Evolutionary conservation across 352 stramenopile genomes (phyloP).

Genomic region (Pythium vanterpoolii): DNA sequence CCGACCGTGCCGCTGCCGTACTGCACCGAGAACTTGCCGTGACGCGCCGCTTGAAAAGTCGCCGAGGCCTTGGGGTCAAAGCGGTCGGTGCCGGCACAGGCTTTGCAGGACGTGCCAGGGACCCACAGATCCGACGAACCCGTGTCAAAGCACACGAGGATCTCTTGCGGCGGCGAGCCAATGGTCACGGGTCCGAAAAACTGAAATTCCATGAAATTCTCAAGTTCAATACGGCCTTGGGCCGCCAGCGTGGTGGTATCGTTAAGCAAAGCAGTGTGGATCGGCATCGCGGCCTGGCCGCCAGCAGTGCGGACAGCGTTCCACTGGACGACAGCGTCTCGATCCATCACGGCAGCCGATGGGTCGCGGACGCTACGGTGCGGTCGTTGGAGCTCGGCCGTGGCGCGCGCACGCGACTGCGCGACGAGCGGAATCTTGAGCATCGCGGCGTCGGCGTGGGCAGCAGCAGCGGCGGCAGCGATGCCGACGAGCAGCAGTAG

Average conservation of each 20-base stretch:
- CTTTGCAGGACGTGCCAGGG: conserved; percentile 42
- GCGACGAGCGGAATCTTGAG: conserved; percentile 43
- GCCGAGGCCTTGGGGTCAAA: conserved; percentile 49
- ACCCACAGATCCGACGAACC: conserved; percentile 81
- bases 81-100: conserved; percentile 49
- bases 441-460: conserved; percentile 3
- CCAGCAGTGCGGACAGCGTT: conserved; percentile 14
- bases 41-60: conserved; percentile 37
- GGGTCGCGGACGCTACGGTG: conserved; percentile 22
- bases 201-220: conserved; percentile 86
- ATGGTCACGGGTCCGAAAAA: conserved; percentile 70
- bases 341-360: background rate
- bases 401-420: conserved; percentile 22
- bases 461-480: background rate
- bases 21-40: conserved; percentile 59
- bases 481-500: conserved; percentile 14
- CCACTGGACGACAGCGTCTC: conserved; percentile 22
- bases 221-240: conserved; percentile 41
- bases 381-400: conserved; percentile 33
- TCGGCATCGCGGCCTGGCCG: conserved; percentile 3
- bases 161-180: conserved; percentile 61
- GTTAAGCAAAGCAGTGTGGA: conserved; percentile 16
- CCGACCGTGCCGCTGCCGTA: conserved; percentile 76
- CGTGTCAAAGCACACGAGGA: conserved; percentile 82
- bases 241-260: conserved; percentile 32